Percentiles rank a stretch among this genome's conserved stretches.
These are phyloP conservation scores for Phytophthora fragariaefolia DNA, from an alignment of 352 stramenopile genomes.

Conservation along the genomic window DNA sequence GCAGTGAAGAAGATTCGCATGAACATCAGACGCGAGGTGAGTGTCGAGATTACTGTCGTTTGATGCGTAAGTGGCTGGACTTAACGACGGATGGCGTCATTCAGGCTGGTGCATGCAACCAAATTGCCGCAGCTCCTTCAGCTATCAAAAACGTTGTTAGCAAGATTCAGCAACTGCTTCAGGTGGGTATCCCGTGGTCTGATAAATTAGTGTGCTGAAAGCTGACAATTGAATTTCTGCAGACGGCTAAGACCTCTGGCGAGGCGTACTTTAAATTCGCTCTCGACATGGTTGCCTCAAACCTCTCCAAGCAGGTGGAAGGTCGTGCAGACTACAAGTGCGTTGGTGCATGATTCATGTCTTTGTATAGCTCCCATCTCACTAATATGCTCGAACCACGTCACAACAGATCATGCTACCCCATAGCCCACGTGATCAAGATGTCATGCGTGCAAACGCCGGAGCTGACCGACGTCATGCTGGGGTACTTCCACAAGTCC, in stretches of 20 bases:
- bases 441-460: constrained; percentile 79
- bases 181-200: constrained; percentile 38
- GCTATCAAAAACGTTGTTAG: constrained; percentile 66
- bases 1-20: constrained; percentile 72
- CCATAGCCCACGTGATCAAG: constrained; percentile 76
- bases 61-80: background rate
- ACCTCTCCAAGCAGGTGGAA: constrained; percentile 73
- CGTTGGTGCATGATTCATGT: constrained; percentile 8
- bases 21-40: constrained; percentile 70
- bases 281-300: constrained; percentile 72
- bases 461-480: constrained; percentile 72
- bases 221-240: background rate
- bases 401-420: constrained; percentile 61
- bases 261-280: constrained; percentile 77
- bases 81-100: background rate
- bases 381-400: background rate
- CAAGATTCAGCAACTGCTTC: constrained; percentile 73
- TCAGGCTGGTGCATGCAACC: constrained; percentile 80
- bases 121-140: constrained; percentile 76
- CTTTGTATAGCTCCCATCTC: background rate
- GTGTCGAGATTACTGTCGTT: background rate
- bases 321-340: constrained; percentile 83
- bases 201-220: background rate
- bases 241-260: constrained; percentile 62
- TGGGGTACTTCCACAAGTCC: constrained; percentile 78